phyloP scores from a whole-genome alignment of 352 stramenopile species.

The Phytophthora niederhauseri region DNA sequence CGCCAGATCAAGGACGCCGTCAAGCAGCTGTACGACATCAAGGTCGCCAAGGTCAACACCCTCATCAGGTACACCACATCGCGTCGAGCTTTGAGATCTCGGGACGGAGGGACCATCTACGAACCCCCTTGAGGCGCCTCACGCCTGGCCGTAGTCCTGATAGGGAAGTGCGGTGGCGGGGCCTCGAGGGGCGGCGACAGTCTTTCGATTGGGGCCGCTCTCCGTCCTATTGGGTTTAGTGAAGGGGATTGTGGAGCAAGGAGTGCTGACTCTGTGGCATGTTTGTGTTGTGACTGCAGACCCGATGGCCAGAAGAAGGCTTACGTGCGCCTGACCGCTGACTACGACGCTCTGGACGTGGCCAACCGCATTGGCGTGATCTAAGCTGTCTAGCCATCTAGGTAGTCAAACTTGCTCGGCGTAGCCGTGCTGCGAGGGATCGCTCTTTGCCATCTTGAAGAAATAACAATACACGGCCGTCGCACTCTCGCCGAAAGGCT shows the following conservation, averaged over 20 bases:
- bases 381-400: constrained; percentile 80
- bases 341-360: constrained; percentile 99
- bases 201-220: constrained; percentile 22
- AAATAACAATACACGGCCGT: constrained; percentile 40
- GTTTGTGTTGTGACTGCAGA: constrained; percentile 53
- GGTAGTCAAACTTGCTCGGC: constrained; percentile 23
- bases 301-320: constrained; percentile 99
- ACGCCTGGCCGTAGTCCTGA: constrained; percentile 47
- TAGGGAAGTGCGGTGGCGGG: constrained; percentile 43
- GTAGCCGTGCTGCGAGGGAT: constrained; percentile 33
- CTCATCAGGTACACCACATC: constrained; percentile 97
- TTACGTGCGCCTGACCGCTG: constrained; percentile 98
- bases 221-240: constrained; percentile 15
- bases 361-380: constrained; percentile 99
- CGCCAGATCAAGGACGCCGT: constrained; percentile 99
- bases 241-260: background rate
- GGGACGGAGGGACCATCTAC: constrained; percentile 30
- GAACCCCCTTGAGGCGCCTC: constrained; percentile 19
- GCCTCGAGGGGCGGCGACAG: constrained; percentile 19
- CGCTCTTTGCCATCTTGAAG: constrained; percentile 66
- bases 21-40: constrained; percentile 99
- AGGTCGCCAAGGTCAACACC: constrained; percentile 99
- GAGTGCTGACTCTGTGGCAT: constrained; percentile 15
- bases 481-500: constrained; percentile 36
- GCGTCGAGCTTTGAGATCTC: constrained; percentile 64